Evolutionary conservation across 148 eudicot species (phyloP).

Genomic region (Rhododendron henanense): DNA sequence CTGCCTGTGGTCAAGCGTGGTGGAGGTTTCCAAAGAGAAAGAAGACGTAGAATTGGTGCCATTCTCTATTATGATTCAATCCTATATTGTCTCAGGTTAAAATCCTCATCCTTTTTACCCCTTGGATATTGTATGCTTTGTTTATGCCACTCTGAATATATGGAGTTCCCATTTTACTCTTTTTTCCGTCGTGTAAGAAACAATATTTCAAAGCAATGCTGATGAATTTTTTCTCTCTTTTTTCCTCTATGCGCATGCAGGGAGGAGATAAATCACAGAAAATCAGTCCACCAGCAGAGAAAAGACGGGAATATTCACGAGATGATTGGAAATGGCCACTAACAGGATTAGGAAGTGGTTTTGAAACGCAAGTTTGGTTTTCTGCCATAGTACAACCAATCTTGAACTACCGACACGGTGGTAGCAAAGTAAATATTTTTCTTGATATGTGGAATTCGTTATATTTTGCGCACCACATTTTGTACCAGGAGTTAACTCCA

Average conservation of each 20-base stretch:
- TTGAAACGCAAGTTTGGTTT: background rate
- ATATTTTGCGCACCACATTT: background rate
- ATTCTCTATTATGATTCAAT: conserved; percentile 70
- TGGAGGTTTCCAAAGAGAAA: conserved; percentile 51
- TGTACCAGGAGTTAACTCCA: conserved; percentile 7
- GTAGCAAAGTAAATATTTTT: background rate
- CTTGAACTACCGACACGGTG: background rate
- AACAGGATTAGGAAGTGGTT: background rate
- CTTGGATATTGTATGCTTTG: background rate
- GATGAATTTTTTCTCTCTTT: background rate
- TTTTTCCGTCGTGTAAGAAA: background rate
- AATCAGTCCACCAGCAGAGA: conserved; percentile 23
- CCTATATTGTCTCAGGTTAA: conserved; percentile 59
- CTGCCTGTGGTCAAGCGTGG: conserved; percentile 83
- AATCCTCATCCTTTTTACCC: background rate
- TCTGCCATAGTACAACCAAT: background rate
- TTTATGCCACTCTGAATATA: background rate
- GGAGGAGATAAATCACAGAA: conserved; percentile 34
- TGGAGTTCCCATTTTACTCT: background rate
- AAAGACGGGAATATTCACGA: conserved; percentile 22
- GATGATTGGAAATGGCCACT: conserved; percentile 23
- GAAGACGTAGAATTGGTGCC: conserved; percentile 64
- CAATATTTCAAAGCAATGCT: background rate
- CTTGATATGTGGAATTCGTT: background rate
- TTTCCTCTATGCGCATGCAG: conserved; percentile 18